phyloP scores from a whole-genome alignment of 805 yeast genomes.

The Cyberlindnera maritima region DNA sequence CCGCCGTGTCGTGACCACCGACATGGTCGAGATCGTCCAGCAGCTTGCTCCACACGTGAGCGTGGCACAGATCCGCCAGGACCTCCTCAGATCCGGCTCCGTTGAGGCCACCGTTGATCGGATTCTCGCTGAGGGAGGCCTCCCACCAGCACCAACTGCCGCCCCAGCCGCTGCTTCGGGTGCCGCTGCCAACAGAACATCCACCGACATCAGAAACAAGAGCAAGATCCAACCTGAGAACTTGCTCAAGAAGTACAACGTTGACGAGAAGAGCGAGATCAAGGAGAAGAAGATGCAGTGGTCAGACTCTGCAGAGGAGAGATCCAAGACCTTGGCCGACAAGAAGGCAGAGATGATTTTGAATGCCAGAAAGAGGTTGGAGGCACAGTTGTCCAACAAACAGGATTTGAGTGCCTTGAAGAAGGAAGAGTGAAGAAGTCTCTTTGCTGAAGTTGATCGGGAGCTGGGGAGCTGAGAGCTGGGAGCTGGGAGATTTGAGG shows the following conservation, averaged over 20 bases:
- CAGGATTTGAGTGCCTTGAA: slow-evolving; percentile 21
- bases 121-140: slow-evolving; percentile 55
- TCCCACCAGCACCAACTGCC: slow-evolving; percentile 52
- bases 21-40: slow-evolving; percentile 84
- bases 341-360: slow-evolving; percentile 58
- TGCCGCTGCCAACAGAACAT: slow-evolving; percentile 6
- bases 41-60: slow-evolving; percentile 75
- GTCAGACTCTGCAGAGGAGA: slow-evolving; percentile 41
- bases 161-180: slow-evolving; percentile 12
- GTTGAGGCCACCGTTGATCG: slow-evolving; percentile 79
- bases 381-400: slow-evolving; percentile 28
- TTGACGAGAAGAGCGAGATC: slow-evolving; percentile 27
- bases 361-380: slow-evolving; percentile 60
- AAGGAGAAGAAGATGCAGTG: slow-evolving; percentile 31
- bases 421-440: slow-evolving; percentile 1
- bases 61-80: slow-evolving; percentile 67
- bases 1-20: slow-evolving; percentile 50
- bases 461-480: too few relatives aligned
- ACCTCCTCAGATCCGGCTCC: slow-evolving; percentile 72
- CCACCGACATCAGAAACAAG: slow-evolving; percentile 20
- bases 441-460: too few relatives aligned
- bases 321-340: slow-evolving; percentile 42
- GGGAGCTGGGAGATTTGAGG: too few relatives aligned
- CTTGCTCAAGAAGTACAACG: slow-evolving; percentile 42
- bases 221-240: slow-evolving; percentile 28